Base-by-base conservation (phyloP, 176 grass and related monocot species). In the Carex scoparia region DNA sequence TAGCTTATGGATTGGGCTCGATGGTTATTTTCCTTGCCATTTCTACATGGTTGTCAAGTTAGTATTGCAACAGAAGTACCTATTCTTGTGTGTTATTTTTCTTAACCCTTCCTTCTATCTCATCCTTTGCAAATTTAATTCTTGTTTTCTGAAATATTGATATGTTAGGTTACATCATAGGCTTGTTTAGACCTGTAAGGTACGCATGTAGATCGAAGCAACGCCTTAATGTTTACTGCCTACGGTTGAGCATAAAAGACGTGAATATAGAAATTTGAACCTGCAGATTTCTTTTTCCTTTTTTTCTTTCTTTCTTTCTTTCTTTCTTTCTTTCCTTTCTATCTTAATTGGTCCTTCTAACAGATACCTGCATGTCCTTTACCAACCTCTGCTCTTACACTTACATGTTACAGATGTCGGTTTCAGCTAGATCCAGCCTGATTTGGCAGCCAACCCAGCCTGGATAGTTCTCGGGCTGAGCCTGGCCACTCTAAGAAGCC, bases 1-100 rank as follows among this genome's bases (percentile, higher is more conserved):
- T 94, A 62, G 84, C 83, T 77, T 96, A 86, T 90, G 91, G 97
- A 68, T 86, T 96, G 31, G 93, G 88, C 71, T 84, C 79, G 16
- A 99, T 96, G 97, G 85, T 92, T 85, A 32, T 92, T 55, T 79
- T 99, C 72, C 85, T 99, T 58, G 82, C 88, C 46, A 53, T 92
- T 89, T 95, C 91, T 58, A 92, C 93, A 62, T 99, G 87, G 93
- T 81, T 99, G 85, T 99, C 91, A 79, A 70, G 87, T 63, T 95
- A 94, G 80, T 70, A 81, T 66, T 35, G 30, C 30, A 58, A 79
- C 27, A 58, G 0, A 56, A 35, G 13, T 57, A 78, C 53, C 6
- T 35, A 12, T 56, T 58, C 74, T 79, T 33, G 30, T 33, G 23
- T 79, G 53, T 79, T 79, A 32, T 79, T 79, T 79, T 35, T 12